A percentile compares a stretch with the other conserved stretches of the same genome.
These are phyloP conservation scores for Biscogniauxia marginata DNA, from an alignment of 2,329 filamentous ascomycete species.

Conservation along the genomic window DNA sequence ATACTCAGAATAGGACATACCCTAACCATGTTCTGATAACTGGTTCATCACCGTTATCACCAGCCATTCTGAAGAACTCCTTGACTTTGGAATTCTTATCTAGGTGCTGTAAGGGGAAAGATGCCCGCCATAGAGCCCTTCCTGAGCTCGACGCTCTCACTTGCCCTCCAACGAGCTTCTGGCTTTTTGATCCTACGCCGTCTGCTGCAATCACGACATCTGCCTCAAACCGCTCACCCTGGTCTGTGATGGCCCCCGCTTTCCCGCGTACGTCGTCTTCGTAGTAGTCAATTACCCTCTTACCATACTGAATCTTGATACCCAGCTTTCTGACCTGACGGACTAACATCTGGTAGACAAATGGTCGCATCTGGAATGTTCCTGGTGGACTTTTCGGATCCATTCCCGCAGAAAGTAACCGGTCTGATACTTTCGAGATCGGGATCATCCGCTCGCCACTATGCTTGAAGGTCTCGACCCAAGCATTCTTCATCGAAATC, in stretches of 20 bases:
- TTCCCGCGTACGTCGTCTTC: conserved; percentile 42
- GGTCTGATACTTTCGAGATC: conserved; percentile 48
- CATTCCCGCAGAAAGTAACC: conserved; percentile 39
- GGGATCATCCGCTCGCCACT: conserved; percentile 48
- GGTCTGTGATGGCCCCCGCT: conserved; percentile 47
- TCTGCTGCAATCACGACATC: conserved; percentile 49
- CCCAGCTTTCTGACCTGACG: conserved; percentile 46
- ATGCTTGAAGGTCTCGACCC: conserved; percentile 56
- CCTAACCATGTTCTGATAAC: conserved; percentile 48
- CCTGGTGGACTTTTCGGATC: conserved; percentile 48
- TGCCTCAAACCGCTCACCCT: conserved; percentile 47
- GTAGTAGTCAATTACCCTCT: conserved; percentile 48
- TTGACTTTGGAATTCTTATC: conserved; percentile 39
- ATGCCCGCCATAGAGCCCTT: conserved; percentile 44
- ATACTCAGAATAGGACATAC: conserved; percentile 29
- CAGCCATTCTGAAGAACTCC: conserved; percentile 42
- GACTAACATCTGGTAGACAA: conserved; percentile 56
- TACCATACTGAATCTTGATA: conserved; percentile 46
- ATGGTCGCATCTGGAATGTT: conserved; percentile 54
- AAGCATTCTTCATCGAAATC: conserved; percentile 53
- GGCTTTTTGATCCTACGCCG: conserved; percentile 45
- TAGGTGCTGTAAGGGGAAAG: conserved; percentile 40
- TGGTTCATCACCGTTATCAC: conserved; percentile 39
- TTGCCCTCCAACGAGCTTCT: conserved; percentile 41
- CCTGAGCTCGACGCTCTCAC: conserved; percentile 43